Base-by-base conservation (phyloP, 352 stramenopile species). In the Pythium periplocum region DNA sequence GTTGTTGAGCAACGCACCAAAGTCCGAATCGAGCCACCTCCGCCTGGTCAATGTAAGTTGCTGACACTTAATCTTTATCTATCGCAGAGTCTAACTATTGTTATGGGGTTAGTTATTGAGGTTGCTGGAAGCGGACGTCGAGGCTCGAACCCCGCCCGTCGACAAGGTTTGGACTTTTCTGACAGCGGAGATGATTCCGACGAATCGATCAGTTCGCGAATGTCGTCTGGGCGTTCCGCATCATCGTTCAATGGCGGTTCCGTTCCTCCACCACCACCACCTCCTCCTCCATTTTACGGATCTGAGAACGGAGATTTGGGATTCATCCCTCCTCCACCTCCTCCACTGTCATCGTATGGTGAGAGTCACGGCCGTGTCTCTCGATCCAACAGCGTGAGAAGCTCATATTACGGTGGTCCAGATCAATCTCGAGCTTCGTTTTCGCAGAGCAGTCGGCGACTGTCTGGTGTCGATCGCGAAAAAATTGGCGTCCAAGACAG, bases 31-130 rank as follows among this genome's bases (percentile, higher is more conserved):
- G 83, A 93, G 46, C 59, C 89, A 2, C 83, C 83, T 2, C 73
- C 81, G 2, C 83, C 83, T 49, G 83, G 83, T 41, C 75, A 92
- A 58, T 93, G 81, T 90, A 73, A 59, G 77, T 79, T 12, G 38
- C 38, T 42, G 38, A 12, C 38, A 8, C 12, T 8, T 1, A 12
- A 42, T 42, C 12, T 12, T 42, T 42, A 12, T 8, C 44, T 11
- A 48, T 26, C 8, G 44, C 17, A 48, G 1, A 35, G 8, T 48
- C 8, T 26, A 26, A 48, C 9, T 1, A 26, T 30, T 8, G 44
- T 11, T 35, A 9, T 34, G 38, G 38, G 7, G 38, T 46, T 67
- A 86, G 74, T 82, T 62, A 81, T 88, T 47, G 77, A 88, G 52
- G 62, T 70, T 0, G 58, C 73, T 31, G 69, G 59, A 11, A 17